phyloP scores from a whole-genome alignment of 495 filamentous ascomycete species.

The Podospora sp. region DNA sequence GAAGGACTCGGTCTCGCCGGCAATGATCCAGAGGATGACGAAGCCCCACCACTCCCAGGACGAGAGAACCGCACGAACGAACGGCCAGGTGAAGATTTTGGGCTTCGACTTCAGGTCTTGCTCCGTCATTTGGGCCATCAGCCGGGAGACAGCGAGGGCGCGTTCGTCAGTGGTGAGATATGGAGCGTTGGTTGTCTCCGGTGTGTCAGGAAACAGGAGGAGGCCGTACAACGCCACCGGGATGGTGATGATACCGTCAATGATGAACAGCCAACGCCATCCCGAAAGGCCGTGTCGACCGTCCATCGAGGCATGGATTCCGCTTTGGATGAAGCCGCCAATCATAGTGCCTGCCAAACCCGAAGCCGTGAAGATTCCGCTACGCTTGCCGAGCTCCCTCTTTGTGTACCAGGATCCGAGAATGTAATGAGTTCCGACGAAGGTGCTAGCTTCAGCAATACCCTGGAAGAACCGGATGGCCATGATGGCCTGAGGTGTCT shows the following conservation, averaged over 20 bases:
- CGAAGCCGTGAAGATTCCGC: conserved; percentile 55
- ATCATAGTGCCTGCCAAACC: conserved; percentile 56
- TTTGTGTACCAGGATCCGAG: conserved; percentile 69
- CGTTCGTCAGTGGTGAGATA: conserved; percentile 53
- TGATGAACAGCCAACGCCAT: conserved; percentile 71
- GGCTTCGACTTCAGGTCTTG: not conserved
- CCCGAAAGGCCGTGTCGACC: conserved; percentile 55
- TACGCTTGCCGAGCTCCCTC: conserved; percentile 65
- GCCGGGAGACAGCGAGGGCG: conserved; percentile 47
- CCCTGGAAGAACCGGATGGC: conserved; percentile 71
- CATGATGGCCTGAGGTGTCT: conserved; percentile 58
- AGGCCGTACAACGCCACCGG: conserved; percentile 63
- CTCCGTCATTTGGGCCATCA: not conserved
- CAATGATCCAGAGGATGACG: conserved; percentile 55
- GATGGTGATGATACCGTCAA: conserved; percentile 55
- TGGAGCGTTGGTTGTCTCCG: conserved; percentile 53
- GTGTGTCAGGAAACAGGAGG: conserved; percentile 63
- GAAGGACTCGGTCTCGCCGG: conserved; percentile 55
- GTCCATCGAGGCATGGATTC: conserved; percentile 57
- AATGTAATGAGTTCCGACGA: conserved; percentile 67
- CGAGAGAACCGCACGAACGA: conserved; percentile 35
- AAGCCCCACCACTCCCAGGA: conserved; percentile 57
- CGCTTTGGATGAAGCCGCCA: conserved; percentile 61
- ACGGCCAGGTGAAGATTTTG: not conserved
- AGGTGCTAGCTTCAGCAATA: conserved; percentile 61